Evolutionary conservation across 495 filamentous ascomycete genomes (phyloP), one percentile per base, ranked within the genome.

Genomic region (Penicillium silybi): DNA sequence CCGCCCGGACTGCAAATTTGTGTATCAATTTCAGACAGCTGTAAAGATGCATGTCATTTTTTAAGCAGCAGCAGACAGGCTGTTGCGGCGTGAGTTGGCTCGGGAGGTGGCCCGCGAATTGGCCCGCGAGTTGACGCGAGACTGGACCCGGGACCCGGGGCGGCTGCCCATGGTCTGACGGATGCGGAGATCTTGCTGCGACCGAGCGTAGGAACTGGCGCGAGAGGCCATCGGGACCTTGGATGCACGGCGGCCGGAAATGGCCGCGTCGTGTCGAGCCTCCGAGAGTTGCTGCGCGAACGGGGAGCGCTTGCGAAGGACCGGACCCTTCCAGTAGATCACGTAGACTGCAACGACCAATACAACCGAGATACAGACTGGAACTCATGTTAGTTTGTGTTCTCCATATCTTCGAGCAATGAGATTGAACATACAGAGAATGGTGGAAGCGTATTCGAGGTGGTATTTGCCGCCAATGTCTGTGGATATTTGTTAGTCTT

Each of bases 311-410:
- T 80, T 79, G 23, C 89, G 80, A 6, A 92, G 76, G 1, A 51
- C 55, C 0, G 87, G 87, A 0, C 89, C 89, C 46, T 85, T 81
- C 75, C 76, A 88, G 75, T 92, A 92, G 54, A 92, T 85, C 32
- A 85, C 72, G 57, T 89, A 92, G 19, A 92, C 84, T 6, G 87
- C 82, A 20, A 79, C 61, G 10, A 90, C 85, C n/a, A 92, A 75
- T 3, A 87, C 41, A 32, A 85, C 64, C 0, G 88, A 81, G 53
- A 92, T 85, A 57, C 74, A 79, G 64, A 81, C 73, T 73, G 38
- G 6, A 51, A 16, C 19, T n/a, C 22, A 13, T 22, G 47, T 37
- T 49, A 18, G 39, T 16, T 18, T 38, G 27, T 16, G 0, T 16
- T 25, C 26, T 38, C 20, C 13, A n/a, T 29, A n/a, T 6, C n/a